phyloP scores from a whole-genome alignment of 2,329 filamentous ascomycete genomes.

The Juglanconis oblonga region DNA sequence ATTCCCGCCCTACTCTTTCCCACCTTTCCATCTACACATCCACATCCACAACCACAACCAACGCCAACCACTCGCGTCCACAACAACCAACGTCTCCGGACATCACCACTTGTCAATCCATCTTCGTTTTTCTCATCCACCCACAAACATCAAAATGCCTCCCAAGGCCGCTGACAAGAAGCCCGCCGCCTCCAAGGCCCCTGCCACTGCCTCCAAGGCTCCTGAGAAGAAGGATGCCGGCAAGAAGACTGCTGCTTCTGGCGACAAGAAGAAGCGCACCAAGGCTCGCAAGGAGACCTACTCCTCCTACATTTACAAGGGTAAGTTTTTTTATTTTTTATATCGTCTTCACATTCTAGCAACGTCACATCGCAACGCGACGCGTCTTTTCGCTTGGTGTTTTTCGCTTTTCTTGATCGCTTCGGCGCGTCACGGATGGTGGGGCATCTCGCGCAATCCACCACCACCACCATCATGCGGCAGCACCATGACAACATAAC shows the following conservation, averaged over 20 bases:
- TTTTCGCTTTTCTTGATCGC: slow-evolving; percentile 8
- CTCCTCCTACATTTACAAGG: slow-evolving; percentile 99
- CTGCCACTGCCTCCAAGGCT: slow-evolving; percentile 66
- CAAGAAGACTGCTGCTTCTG: slow-evolving; percentile 97
- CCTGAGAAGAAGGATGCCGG: slow-evolving; percentile 98
- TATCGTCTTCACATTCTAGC: background rate
- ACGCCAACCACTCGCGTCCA: slow-evolving; percentile 27
- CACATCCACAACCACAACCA: slow-evolving; percentile 42
- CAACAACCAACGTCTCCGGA: slow-evolving; percentile 21
- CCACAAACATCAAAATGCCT: slow-evolving; percentile 68
- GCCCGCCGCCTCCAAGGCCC: slow-evolving; percentile 96
- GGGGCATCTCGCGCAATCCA: background rate
- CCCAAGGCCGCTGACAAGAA: slow-evolving; percentile 99
- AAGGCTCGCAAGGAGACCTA: slow-evolving; percentile 99
- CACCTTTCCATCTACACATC: slow-evolving; percentile 28
- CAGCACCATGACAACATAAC: background rate
- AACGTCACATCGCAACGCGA: slow-evolving; percentile 8
- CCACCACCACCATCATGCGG: background rate
- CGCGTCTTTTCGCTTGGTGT: slow-evolving; percentile 19
- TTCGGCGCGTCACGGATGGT: background rate
- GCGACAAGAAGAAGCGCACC: slow-evolving; percentile 99
- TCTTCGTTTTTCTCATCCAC: slow-evolving; percentile 19
- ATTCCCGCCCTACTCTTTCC: slow-evolving; percentile 46
- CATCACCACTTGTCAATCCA: slow-evolving; percentile 20
- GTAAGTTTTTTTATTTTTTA: slow-evolving; percentile 50